phyloP scores from a whole-genome alignment of 2,329 filamentous ascomycete species.

The Orbilia ellipsospora region DNA sequence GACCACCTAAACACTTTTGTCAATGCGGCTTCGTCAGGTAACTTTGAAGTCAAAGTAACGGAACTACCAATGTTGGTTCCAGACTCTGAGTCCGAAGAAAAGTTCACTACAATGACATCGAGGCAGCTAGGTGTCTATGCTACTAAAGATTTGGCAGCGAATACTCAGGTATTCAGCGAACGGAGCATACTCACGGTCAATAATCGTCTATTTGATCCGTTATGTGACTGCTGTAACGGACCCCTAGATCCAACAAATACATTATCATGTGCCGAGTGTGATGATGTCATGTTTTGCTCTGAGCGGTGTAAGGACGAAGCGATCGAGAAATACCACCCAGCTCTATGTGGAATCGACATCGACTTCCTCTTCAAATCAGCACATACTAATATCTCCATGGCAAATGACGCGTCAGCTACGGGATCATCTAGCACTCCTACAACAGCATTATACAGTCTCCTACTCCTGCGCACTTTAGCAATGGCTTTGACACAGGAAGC shows the following conservation, averaged over 20 bases:
- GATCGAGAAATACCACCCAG: constrained; percentile 71
- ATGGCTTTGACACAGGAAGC: constrained; percentile 71
- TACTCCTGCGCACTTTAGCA: constrained; percentile 73
- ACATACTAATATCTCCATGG: constrained; percentile 63
- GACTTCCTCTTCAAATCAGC: constrained; percentile 74
- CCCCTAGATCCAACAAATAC: constrained; percentile 68
- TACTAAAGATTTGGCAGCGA: constrained; percentile 79
- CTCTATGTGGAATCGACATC: constrained; percentile 74
- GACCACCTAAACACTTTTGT: constrained; percentile 74
- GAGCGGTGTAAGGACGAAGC: constrained; percentile 71
- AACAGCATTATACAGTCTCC: constrained; percentile 70
- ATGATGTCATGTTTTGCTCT: constrained; percentile 75
- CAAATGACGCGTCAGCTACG: constrained; percentile 43
- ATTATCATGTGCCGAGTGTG: constrained; percentile 71
- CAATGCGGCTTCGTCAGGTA: constrained; percentile 77
- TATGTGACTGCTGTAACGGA: constrained; percentile 87
- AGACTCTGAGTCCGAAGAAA: constrained; percentile 56
- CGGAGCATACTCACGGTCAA: constrained; percentile 89
- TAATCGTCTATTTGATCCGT: constrained; percentile 83
- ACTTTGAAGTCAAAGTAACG: constrained; percentile 81
- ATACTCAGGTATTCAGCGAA: constrained; percentile 81
- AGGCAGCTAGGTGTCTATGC: constrained; percentile 92
- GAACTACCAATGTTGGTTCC: constrained; percentile 77
- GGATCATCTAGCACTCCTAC: constrained; percentile 34
- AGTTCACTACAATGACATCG: constrained; percentile 60